Conservation (phyloP, 2,329 filamentous ascomycete species). For the Penicillium sp. region DNA sequence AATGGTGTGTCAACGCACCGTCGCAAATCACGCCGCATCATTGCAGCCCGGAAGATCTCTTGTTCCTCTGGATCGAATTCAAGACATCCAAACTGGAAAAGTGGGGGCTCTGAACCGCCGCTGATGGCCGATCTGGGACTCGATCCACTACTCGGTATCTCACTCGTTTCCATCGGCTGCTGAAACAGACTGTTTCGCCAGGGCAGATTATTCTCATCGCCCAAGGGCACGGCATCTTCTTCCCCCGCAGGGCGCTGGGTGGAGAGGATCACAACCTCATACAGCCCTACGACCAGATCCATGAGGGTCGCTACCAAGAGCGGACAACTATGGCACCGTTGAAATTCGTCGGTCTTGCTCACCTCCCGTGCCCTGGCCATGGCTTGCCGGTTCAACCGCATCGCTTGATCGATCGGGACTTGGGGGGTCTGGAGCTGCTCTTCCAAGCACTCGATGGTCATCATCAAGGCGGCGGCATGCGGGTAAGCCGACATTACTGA, state of each 20-base stretch:
- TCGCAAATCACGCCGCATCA: constrained; percentile 1
- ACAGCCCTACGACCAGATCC: neutral
- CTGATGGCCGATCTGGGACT: neutral
- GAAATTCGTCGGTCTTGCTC: neutral
- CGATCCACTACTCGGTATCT: neutral
- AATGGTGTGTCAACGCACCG: constrained; percentile 3
- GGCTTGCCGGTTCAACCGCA: neutral
- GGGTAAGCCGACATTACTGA: neutral
- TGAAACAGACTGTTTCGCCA: neutral
- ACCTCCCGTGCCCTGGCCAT: neutral
- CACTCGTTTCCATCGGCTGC: too few relatives aligned
- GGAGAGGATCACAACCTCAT: neutral
- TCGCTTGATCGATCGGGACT: neutral
- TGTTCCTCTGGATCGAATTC: constrained; percentile 6
- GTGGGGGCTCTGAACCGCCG: neutral
- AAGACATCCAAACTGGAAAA: constrained; percentile 5
- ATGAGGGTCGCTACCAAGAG: neutral
- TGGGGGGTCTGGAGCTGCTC: neutral
- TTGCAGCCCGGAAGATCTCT: constrained; percentile 2
- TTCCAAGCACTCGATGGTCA: neutral
- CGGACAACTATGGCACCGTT: neutral
- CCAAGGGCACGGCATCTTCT: neutral
- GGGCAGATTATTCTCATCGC: neutral
- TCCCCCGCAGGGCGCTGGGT: neutral
- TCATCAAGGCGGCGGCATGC: neutral